Evolutionary conservation across 2,329 filamentous ascomycete genomes (phyloP).

Genomic region (Byssoonygena ceratinophila): DNA sequence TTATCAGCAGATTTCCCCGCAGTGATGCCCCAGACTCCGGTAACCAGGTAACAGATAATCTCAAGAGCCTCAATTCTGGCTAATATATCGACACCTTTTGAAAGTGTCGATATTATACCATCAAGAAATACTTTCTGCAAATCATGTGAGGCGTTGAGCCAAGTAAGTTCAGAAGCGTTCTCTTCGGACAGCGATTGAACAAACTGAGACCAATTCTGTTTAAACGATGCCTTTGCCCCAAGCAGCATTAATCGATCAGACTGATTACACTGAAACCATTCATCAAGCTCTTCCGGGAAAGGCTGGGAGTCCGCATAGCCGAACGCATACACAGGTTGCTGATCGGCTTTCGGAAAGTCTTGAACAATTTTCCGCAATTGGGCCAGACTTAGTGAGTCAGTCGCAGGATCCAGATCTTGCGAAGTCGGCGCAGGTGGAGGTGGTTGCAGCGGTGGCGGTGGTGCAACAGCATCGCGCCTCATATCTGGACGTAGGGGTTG

Average conservation of each 20-base stretch:
- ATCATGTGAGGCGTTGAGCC: constrained; percentile 55
- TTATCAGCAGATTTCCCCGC: constrained; percentile 39
- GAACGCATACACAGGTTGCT: constrained; percentile 73
- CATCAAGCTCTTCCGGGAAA: constrained; percentile 81
- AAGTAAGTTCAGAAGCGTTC: constrained; percentile 42
- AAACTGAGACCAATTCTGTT: constrained; percentile 59
- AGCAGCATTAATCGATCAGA: constrained; percentile 73
- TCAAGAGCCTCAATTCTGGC: constrained; percentile 39
- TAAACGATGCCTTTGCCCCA: constrained; percentile 64
- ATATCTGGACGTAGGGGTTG: constrained; percentile 27
- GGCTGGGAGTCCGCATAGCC: constrained; percentile 61
- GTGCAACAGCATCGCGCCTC: constrained; percentile 29
- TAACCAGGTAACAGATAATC: constrained; percentile 44
- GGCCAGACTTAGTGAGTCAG: constrained; percentile 63
- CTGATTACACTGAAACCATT: constrained; percentile 92
- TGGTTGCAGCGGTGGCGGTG: constrained; percentile 33
- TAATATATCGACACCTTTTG: constrained; percentile 30
- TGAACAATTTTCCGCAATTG: constrained; percentile 63
- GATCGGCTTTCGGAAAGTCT: constrained; percentile 60
- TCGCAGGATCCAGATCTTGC: constrained; percentile 30
- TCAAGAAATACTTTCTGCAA: constrained; percentile 35
- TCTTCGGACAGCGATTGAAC: constrained; percentile 25
- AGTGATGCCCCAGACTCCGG: constrained; percentile 61
- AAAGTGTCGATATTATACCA: constrained; percentile 29
- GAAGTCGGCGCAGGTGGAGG: constrained; percentile 37